Evolutionary conservation across 2,329 filamentous ascomycete species (phyloP), one percentile per base, ranked within the genome.

Genomic region (Paramyrothecium sp.): DNA sequence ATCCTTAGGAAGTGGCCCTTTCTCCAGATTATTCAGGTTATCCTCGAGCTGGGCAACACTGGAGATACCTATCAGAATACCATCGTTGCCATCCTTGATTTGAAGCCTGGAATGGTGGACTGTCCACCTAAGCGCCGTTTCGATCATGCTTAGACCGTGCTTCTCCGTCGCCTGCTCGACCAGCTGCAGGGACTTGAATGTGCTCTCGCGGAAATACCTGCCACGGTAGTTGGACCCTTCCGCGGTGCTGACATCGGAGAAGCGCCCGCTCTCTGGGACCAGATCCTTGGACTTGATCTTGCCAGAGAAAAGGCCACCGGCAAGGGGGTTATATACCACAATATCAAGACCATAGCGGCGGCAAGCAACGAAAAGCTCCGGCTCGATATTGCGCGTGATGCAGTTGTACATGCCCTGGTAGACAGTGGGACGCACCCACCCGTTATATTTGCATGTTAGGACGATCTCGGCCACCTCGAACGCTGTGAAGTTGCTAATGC

Each of bases 321-420:
- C 90, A 55, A 94, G 78, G 1, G 91, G 91, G 71, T 95, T 96
- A 75, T 93, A 94, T 47, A 91, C 79, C 7, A 94, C 90, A 50
- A 95, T 81, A 60, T 92, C 89, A 20, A 95, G 80, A 2, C 89
- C 89, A 70, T 92, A 94, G 54, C 89, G 84, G 21, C 85, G 85
- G 68, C 89, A 92, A 21, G 87, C 86, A 3, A 86, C 85, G 55
- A 95, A 81, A 46, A 95, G 78, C 71, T 95, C 91, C 1, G 83
- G 71, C 71, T 95, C 91, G 61, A 94, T 88, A 55, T 83, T 84
- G 54, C 91, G 85, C 21, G 87, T 91, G 63, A 93, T 90, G 57
- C 84, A 85, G 72, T 94, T 94, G 75, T 94, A 94, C 90, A 96
- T 94, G 65, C 82, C 92, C 73, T 95, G 91, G 73, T 91, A 96